phyloP scores from a whole-genome alignment of 2,329 filamentous ascomycete species.

The Plenodomus lindquistii region DNA sequence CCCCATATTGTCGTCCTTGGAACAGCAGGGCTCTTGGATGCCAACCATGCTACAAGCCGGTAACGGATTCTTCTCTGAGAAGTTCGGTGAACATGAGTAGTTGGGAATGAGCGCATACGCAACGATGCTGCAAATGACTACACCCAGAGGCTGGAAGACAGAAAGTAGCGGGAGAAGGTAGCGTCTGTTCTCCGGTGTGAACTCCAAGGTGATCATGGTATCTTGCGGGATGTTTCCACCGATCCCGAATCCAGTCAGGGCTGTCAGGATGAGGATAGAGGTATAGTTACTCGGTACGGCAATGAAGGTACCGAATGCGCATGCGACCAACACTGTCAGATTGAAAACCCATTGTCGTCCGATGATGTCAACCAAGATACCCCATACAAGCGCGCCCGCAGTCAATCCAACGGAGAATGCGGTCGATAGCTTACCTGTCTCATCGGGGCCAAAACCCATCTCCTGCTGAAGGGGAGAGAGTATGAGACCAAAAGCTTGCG shows the following conservation, averaged over 20 bases:
- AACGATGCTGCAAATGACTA: constrained; percentile 56
- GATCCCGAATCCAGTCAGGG: constrained; percentile 58
- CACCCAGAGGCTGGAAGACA: constrained; percentile 60
- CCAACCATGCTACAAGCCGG: constrained; percentile 49
- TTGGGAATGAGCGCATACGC: constrained; percentile 59
- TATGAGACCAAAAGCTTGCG: constrained; percentile 61
- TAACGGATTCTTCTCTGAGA: constrained; percentile 49
- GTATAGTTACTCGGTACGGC: constrained; percentile 56
- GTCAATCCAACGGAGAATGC: constrained; percentile 60
- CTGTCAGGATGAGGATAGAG: constrained; percentile 58
- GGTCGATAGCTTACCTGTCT: constrained; percentile 58
- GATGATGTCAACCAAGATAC: constrained; percentile 58
- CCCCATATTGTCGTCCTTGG: constrained; percentile 47
- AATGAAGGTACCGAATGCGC: constrained; percentile 58
- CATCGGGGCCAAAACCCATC: constrained; percentile 53
- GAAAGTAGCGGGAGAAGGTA: constrained; percentile 59
- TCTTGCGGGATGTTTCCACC: constrained; percentile 61
- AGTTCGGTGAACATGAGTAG: constrained; percentile 57
- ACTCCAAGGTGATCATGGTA: constrained; percentile 60
- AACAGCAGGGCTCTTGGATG: constrained; percentile 42
- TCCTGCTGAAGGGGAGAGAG: constrained; percentile 60
- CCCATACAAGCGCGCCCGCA: constrained; percentile 61
- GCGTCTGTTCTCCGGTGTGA: constrained; percentile 57
- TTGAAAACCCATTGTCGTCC: constrained; percentile 62
- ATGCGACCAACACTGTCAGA: constrained; percentile 59